Base-by-base conservation (phyloP, 1,284 basidiomycete species). In the Pyrrhoderma lamaoense region DNA sequence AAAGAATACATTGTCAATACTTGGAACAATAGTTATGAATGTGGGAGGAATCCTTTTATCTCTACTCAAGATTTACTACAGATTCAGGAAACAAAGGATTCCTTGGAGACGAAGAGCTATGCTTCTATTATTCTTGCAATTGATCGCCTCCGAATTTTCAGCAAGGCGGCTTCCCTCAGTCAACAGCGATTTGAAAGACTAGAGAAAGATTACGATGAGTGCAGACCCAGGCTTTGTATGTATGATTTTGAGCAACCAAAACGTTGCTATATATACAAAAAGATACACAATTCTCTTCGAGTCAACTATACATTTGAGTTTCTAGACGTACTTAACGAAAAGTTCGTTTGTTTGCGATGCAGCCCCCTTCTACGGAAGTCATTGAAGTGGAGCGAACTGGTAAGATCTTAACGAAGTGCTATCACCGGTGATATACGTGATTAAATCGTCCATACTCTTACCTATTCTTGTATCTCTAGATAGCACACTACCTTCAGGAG, bases 311-410 rank as follows among this genome's bases (percentile, higher is more conserved):
- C 16, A 8, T 14, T 16, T 11, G 25, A 25, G 1, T 14, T n/a
- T 3, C 19, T 34, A 18, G 22, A n/a, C n/a, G 16, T 27, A 13
- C 36, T 22, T 14, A 11, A 16, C n/a, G 18, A 27, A 4, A 18
- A 21, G 7, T 50, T 50, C 27, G 18, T 9, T 7, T 50, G 48
- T 34, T 22, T 42, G 9, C 22, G 48, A 18, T 50, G 48, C n/a
- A 25, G 2, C 3, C 31, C 46, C 16, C 14, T 48, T 9, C 23
- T 19, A 3, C 40, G 25, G 14, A 8, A 48, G 18, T n/a, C 25
- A 35, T 8, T 50, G 40, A 43, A 19, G n/a, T 50, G 48, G 48
- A n/a, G 27, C 8, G 39, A 35, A 31, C 16, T 43, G 8, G 40
- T 50, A 34, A 25, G 40, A 14, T 13, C 3, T n/a, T n/a, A n/a